Base-by-base conservation (phyloP, 495 filamentous ascomycete species). In the Parathielavia hyrcaniae region DNA sequence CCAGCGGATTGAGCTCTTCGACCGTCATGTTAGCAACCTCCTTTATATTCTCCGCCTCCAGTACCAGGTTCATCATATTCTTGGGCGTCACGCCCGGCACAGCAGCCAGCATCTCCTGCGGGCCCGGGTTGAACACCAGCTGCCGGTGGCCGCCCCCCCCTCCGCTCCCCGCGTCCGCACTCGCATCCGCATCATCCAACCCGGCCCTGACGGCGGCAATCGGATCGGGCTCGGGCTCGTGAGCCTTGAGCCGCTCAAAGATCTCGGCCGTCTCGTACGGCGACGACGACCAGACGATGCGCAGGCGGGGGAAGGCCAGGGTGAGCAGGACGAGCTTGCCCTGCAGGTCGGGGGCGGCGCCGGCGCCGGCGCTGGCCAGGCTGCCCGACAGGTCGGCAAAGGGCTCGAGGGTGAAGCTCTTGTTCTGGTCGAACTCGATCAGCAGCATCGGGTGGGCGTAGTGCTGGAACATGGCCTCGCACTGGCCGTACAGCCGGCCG, bases 241-340 rank as follows among this genome's bases (percentile, higher is more conserved):
- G 83, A 63, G 89, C 88, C 75, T 98, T 98, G 22, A 98, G 77
- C 63, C 91, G 87, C 39, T 89, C 85, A 70, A 97, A 97, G 60
- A 98, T 97, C 74, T 96, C 90, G 6, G 93, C 93, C 1, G 95
- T 97, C 70, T 98, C 92, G 68, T 96, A 97, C 0, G 93, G 92
- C 17, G 83, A 89, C 0, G 84, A 88, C 10, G 88, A 92, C 93
- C 93, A 98, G 61, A 98, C 91, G 51, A 98, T 86, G 53, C 87
- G 85, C 30, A 98, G 79, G 9, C 82, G 80, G 4, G 93, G 93
- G 65, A 97, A 98, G 0, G 95, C 90, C 34, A 97, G 83, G 0
- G 91, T 96, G 7, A 98, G 80, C 20, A 98, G 79, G 16, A 97
- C 93, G 55, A 98, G 79, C 73, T 96, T 92, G 58, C 88, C 84